These are phyloP conservation scores for Pichia inconspicua DNA, from an alignment of 1,139 yeast genomes.

Conservation along the genomic window DNA sequence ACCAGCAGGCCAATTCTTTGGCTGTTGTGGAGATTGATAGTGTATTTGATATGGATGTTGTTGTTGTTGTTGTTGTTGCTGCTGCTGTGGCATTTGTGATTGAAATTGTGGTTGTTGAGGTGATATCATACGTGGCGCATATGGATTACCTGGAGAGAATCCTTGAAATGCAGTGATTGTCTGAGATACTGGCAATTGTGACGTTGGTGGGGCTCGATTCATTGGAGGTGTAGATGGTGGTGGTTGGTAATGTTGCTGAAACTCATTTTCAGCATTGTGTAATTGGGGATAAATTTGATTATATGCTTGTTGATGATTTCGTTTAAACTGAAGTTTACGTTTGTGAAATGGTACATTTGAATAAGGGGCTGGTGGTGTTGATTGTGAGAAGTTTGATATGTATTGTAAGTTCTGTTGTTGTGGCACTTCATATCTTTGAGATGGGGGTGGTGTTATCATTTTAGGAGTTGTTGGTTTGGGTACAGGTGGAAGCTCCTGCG, in stretches of 20 bases:
- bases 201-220: background rate
- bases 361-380: background rate
- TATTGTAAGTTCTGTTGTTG: background rate
- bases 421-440: background rate
- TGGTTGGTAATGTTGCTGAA: background rate
- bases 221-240: background rate
- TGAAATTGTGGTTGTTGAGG: background rate
- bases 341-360: background rate
- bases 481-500: constrained; percentile 5
- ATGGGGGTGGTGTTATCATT: background rate
- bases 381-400: background rate
- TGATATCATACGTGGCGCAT: background rate
- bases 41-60: no score
- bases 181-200: no score
- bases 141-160: background rate
- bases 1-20: background rate
- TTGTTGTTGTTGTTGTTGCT: background rate
- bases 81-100: no score
- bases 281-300: background rate
- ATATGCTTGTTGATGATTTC: background rate
- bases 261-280: background rate
- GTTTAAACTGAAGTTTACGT: background rate
- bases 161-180: background rate
- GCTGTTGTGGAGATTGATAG: background rate
- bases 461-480: background rate